Base-by-base conservation (phyloP, 768 basidiomycete genomes). In the Naganishia kalamii region DNA sequence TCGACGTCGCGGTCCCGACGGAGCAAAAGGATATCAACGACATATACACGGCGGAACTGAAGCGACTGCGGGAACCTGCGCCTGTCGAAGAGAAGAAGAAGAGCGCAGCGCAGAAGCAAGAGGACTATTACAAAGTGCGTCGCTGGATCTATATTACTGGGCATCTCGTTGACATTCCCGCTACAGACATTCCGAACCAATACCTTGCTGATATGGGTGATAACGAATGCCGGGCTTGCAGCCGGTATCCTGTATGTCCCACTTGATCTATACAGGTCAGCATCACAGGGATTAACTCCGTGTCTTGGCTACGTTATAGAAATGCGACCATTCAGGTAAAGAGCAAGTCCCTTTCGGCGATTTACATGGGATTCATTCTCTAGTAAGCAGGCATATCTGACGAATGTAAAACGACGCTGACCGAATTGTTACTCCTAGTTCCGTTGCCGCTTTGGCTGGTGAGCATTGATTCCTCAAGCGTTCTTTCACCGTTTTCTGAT, bases 401-500 rank as follows among this genome's bases (percentile, higher is more conserved):
- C 17, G n/a, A 13, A 25, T 17, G 15, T 19, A 7, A 4, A 17
- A 1, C 37, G 7, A n/a, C 23, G 29, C 43, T 60, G 65, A 46
- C 29, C 3, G 19, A 61, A n/a, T 48, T 54, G n/a, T 32, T 3
- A 3, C 30, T 60, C 0, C 10, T 51, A 75, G 74, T 79, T 90
- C 89, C 0, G 90, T 94, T 48, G 89, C 88, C 5, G 86, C 89
- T 13, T 84, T 96, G 43, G 90, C 92, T 13, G 82, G 92, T 94
- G 72, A 79, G 91, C 83, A 19, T 4, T 48, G 37, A 41, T 40
- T 44, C 60, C 37, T 33, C 10, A n/a, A 15, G 30, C 23, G 12
- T 15, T 21, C 44, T 37, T 63, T 60, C 50, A 11, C 21, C n/a
- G 60, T 21, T 33, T 33, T 48, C 65, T 41, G 40, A 66, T 65